Evolutionary conservation across 345 rosid genomes (phyloP), one percentile per base, ranked within the genome.

Genomic region (Brassica cretica): DNA sequence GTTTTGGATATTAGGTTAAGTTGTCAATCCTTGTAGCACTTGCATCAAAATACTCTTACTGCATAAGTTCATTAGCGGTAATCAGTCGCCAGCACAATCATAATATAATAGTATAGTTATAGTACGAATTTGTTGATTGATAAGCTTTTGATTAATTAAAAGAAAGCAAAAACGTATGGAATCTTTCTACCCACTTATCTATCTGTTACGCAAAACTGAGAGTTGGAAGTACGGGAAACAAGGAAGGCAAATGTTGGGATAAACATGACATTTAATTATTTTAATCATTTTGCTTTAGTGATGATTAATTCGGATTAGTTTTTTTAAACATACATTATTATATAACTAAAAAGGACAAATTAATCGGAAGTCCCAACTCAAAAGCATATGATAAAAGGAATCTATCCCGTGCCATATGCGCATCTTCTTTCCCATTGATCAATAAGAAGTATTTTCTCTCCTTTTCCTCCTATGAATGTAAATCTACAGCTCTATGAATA

Each of bases 231-330:
- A 80, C 64, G 83, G 83, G 79, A 75, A 75, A 75, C 83, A 80
- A 75, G 83, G 79, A 69, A 70, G 79, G 72, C 79, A 59, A 18
- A 74, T 80, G 83, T 80, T 75, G 83, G 83, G 76, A 74, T 75
- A 80, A 74, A 80, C 79, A 80, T 80, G 72, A 80, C 83, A 80
- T 30, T 70, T 75, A 39, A 30, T 75, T 64, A 11, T 75, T 66
- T 80, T 74, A 78, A 78, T 78, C 65, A 67, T 62, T 62, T 53
- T 35, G 41, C 56, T 63, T 79, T 74, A 67, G 5, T 49, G 33
- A 33, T 61, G 56, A 61, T 32, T 75, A 80, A 75, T 11, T 70
- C 30, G 15, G 24, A 69, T 64, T 80, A 70, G 53, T 37, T 41
- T 55, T 64, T 11, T 37, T 11, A 33, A 74, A 73, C 55, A 24